These are phyloP conservation scores for Starmerella apis DNA, from an alignment of 805 yeast species.

Conservation along the genomic window DNA sequence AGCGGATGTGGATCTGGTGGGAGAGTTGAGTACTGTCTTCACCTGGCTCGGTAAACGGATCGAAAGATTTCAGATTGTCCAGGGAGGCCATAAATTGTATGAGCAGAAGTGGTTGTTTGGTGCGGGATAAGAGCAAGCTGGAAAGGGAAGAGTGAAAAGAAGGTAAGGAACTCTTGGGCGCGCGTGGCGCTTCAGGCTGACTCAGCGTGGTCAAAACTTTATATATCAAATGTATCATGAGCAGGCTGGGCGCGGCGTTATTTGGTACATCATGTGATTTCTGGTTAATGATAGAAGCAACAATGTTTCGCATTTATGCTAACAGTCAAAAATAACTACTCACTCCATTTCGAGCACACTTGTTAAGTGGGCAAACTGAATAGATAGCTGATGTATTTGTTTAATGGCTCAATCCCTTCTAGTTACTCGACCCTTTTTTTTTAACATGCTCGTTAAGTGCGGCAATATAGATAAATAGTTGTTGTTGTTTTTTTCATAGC, in stretches of 20 bases:
- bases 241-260: background rate
- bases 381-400: too few species aligned
- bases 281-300: too few species aligned
- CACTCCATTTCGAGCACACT: too few species aligned
- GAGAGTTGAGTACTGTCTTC: constrained; percentile 94
- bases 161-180: background rate
- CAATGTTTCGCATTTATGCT: too few species aligned
- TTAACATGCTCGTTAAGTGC: too few species aligned
- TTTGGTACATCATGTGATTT: too few species aligned
- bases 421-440: too few species aligned
- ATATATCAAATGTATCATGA: background rate
- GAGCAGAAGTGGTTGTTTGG: constrained; percentile 9
- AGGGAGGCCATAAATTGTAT: constrained; percentile 51
- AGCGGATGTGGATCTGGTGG: constrained; percentile 92
- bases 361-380: too few species aligned
- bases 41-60: constrained; percentile 99
- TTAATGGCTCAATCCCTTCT: too few species aligned
- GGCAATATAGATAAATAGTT: too few species aligned
- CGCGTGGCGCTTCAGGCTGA: background rate
- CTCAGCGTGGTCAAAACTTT: background rate
- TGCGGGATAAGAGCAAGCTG: constrained; percentile 6
- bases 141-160: background rate
- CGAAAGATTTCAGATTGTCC: constrained; percentile 54
- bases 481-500: too few species aligned
- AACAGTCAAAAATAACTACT: too few species aligned